Conservation (phyloP, 345 rosid genomes). For the Sonneratia caseolaris region DNA sequence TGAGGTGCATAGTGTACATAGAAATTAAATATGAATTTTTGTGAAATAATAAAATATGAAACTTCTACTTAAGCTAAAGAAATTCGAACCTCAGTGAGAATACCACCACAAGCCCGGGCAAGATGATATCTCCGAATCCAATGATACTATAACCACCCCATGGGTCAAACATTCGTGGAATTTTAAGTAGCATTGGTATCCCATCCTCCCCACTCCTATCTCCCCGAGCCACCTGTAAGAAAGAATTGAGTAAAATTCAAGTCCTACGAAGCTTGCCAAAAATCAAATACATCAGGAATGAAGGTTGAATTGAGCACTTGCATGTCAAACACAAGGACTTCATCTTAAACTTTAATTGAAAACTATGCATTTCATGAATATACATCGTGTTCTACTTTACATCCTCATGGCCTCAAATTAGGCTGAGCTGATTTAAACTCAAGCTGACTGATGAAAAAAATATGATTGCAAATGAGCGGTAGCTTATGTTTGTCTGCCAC, state of each 20-base stretch:
- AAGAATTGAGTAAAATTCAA: neutral
- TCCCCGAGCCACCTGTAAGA: slow-evolving; percentile 86
- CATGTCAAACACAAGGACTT: neutral
- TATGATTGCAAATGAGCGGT: neutral
- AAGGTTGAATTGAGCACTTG: neutral
- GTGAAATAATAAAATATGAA: neutral
- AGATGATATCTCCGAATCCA: slow-evolving; percentile 95
- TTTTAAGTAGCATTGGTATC: slow-evolving; percentile 90
- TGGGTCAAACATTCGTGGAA: slow-evolving; percentile 96
- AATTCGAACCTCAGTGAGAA: slow-evolving; percentile 71
- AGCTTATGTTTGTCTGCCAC: no score
- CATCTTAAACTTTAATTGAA: neutral
- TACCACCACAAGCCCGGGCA: slow-evolving; percentile 87
- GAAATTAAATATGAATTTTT: neutral
- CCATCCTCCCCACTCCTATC: slow-evolving; percentile 94
- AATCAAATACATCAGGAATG: neutral
- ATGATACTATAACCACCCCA: slow-evolving; percentile 99
- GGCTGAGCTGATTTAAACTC: no score
- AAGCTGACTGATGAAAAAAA: neutral
- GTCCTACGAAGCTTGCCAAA: neutral
- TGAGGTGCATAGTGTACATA: neutral
- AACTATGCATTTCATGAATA: neutral
- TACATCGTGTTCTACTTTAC: no score
- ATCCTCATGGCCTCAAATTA: no score
- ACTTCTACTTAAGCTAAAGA: neutral